Evolutionary conservation across 2,329 filamentous ascomycete genomes (phyloP), one percentile per base, ranked within the genome.

Genomic region (Zarea fungicola): DNA sequence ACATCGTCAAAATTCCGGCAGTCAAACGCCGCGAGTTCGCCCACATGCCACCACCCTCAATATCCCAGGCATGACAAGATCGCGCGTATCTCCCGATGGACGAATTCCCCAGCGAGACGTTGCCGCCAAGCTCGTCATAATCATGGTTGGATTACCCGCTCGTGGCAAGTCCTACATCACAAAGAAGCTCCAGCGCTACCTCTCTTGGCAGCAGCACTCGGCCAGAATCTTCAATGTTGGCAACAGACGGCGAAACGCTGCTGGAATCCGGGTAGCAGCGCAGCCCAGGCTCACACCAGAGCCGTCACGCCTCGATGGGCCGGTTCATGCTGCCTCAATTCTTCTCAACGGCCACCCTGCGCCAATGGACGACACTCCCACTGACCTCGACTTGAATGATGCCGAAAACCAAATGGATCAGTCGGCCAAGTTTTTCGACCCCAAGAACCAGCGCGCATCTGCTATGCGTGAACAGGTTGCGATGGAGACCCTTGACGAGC

Each of bases 131-230:
- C 76, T 99, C 54, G 89, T 97, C 63, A 95, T 99, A 60, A 84
- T 99, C 65, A 99, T 99, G 93, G 93, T 99, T 52, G 93, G 93
- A 55, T 73, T 99, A 59, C 93, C 93, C 3, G 93, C 93, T 9
- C 79, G 93, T 60, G 93, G 93, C 64, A 99, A 99, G 72, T 96
- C 91, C 48, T 99, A 99, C 70, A 95, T 99, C 61, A 97, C 93
- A 53, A 97, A 97, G 75, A 99, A 99, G 72, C 80, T 99, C 54
- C 87, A 93, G 51, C 81, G 93, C 53, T 99, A 97, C 64, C 73
- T 99, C 43, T 92, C 95, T 42, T 99, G 93, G 93, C 83, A 96
- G 61, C 93, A 99, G 63, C 92, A 99, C 68, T 89, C 96, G 61
- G 93, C 91, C 11, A 81, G 79, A 57, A 96, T 99, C 58, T 99